These are phyloP conservation scores for Jatropha curcas DNA, from an alignment of 345 rosid genomes.

Conservation along the genomic window DNA sequence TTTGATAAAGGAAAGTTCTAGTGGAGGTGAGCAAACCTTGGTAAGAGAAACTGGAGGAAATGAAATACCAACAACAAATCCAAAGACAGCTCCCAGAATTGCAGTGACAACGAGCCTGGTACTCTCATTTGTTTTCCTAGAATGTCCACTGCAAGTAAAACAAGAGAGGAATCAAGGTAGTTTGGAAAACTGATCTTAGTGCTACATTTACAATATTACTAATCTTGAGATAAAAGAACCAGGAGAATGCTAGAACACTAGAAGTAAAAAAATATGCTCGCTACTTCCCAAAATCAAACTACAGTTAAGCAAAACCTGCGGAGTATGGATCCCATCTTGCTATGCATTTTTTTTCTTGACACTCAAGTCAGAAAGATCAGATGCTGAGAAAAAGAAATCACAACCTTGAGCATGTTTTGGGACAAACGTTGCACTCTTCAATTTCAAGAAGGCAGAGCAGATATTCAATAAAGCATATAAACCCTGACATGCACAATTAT, in stretches of 20 bases:
- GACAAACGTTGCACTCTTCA: slow-evolving; percentile 31
- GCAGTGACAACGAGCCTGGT: slow-evolving; percentile 54
- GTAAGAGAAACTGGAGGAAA: slow-evolving; percentile 60
- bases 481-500: slow-evolving; percentile 18
- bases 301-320: slow-evolving; percentile 53
- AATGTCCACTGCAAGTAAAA: slow-evolving; percentile 52
- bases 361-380: slow-evolving; percentile 28
- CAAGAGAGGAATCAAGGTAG: neutral
- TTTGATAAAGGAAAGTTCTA: neutral
- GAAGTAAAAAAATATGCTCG: neutral
- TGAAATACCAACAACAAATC: slow-evolving; percentile 73
- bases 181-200: neutral
- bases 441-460: slow-evolving; percentile 14
- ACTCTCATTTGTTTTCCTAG: slow-evolving; percentile 56
- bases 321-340: slow-evolving; percentile 51
- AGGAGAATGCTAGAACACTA: slow-evolving; percentile 9
- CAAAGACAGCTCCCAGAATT: slow-evolving; percentile 64
- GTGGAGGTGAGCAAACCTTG: slow-evolving; percentile 49
- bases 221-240: neutral
- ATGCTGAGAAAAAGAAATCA: slow-evolving; percentile 18
- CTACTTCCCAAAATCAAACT: slow-evolving; percentile 1
- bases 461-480: slow-evolving; percentile 8
- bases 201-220: neutral
- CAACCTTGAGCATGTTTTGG: slow-evolving; percentile 31
- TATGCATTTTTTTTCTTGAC: slow-evolving; percentile 22